These are phyloP conservation scores for Solanum piurae DNA, from an alignment of 257 asterid genomes.

Conservation along the genomic window DNA sequence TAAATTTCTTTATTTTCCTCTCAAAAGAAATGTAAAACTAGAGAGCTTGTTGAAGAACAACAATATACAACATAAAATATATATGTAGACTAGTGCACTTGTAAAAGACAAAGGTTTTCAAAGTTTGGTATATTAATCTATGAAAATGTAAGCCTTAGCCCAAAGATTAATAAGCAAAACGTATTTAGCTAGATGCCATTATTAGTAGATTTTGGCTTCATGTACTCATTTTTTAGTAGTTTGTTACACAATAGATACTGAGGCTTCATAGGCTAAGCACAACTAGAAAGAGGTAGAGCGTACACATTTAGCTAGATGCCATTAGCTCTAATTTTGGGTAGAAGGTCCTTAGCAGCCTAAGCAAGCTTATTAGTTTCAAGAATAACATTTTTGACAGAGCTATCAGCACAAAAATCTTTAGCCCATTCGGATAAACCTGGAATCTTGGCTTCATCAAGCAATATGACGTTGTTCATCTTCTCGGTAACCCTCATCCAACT, in stretches of 20 bases:
- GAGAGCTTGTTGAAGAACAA: too few species aligned
- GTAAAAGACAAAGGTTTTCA: too few species aligned
- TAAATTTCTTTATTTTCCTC: too few species aligned
- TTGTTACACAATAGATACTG: not conserved
- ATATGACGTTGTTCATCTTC: constrained; percentile 1
- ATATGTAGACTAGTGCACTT: too few species aligned
- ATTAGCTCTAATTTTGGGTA: not conserved
- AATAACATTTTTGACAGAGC: constrained; percentile 28
- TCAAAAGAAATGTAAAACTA: too few species aligned
- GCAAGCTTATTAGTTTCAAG: constrained; percentile 32
- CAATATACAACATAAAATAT: too few species aligned
- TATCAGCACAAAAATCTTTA: constrained; percentile 16
- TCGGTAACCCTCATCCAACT: constrained; percentile 36
- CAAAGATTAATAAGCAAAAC: too few species aligned
- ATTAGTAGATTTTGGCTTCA: too few species aligned
- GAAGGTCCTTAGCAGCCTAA: constrained; percentile 16
- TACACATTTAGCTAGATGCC: not conserved
- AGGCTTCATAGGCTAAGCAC: not conserved
- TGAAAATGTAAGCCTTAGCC: too few species aligned
- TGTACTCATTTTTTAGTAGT: too few species aligned
- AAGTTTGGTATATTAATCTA: too few species aligned
- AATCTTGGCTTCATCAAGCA: constrained; percentile 28
- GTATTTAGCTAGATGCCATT: too few species aligned
- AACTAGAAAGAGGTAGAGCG: not conserved
- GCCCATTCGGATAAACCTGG: constrained; percentile 47